phyloP scores from a whole-genome alignment of 2,329 filamentous ascomycete species.

The Elsinoe ampelina region DNA sequence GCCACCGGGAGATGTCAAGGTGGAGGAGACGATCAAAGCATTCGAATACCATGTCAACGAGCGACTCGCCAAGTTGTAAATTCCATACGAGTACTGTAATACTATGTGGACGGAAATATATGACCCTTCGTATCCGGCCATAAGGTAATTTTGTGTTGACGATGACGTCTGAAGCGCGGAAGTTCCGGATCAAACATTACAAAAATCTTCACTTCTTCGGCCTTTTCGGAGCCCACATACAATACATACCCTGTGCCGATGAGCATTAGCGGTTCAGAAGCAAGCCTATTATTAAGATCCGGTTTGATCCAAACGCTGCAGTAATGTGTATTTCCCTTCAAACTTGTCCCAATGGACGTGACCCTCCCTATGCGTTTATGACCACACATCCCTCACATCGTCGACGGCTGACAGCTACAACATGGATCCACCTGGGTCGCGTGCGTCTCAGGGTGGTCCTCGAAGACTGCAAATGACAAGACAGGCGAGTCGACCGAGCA shows the following conservation, averaged over 20 bases:
- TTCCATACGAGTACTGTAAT: neutral
- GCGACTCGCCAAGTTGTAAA: constrained; percentile 14
- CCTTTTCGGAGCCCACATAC: neutral
- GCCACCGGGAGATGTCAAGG: constrained; percentile 33
- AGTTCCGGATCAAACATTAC: neutral
- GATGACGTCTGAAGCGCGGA: neutral
- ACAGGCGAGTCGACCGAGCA: constrained; percentile 4
- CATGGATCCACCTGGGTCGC: neutral
- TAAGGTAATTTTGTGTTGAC: neutral
- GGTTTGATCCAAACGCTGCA: neutral
- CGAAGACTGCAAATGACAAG: neutral
- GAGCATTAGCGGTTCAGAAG: neutral
- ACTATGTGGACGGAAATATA: neutral
- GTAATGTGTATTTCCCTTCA: neutral
- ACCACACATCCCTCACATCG: neutral
- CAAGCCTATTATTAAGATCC: neutral
- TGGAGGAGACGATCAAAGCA: constrained; percentile 27
- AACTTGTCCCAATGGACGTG: neutral
- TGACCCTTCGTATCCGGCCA: neutral
- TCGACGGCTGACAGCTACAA: neutral
- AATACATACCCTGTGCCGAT: neutral
- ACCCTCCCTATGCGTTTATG: neutral
- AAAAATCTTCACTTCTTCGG: neutral
- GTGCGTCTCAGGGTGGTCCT: neutral
- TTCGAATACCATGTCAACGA: constrained; percentile 36